Evolutionary conservation across 2,329 filamentous ascomycete genomes (phyloP).

Genomic region (Chaetoscypha palmicola): DNA sequence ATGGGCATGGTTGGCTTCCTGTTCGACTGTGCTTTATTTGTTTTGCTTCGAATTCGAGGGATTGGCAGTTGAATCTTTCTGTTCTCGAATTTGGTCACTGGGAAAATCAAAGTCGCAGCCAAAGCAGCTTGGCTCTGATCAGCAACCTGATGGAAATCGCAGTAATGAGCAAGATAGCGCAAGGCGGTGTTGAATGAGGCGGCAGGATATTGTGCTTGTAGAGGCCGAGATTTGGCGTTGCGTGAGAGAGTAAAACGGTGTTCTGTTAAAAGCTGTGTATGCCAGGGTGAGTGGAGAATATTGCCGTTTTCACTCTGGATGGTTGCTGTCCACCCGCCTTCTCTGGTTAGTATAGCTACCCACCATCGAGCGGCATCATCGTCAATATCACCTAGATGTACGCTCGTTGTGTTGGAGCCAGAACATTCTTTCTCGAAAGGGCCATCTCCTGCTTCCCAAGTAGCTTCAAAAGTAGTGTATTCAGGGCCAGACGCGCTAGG

Average conservation of each 20-base stretch:
- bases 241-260: slow-evolving; percentile 16
- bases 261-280: slow-evolving; percentile 17
- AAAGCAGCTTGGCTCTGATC: slow-evolving; percentile 27
- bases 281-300: slow-evolving; percentile 24
- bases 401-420: slow-evolving; percentile 6
- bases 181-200: slow-evolving; percentile 22
- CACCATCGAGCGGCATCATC: slow-evolving; percentile 29
- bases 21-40: slow-evolving; percentile 3
- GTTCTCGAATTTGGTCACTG: slow-evolving; percentile 25
- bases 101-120: slow-evolving; percentile 26
- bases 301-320: slow-evolving; percentile 18
- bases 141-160: slow-evolving; percentile 22
- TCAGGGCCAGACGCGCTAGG: slow-evolving; percentile 18
- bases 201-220: slow-evolving; percentile 13
- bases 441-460: slow-evolving; percentile 12
- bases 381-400: slow-evolving; percentile 25
- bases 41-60: slow-evolving; percentile 14
- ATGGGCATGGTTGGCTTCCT: background rate
- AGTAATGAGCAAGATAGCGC: slow-evolving; percentile 27
- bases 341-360: slow-evolving; percentile 24
- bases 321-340: slow-evolving; percentile 24
- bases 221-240: slow-evolving; percentile 8
- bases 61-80: slow-evolving; percentile 14
- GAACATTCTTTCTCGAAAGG: slow-evolving; percentile 4
- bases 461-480: slow-evolving; percentile 18